Base-by-base conservation (phyloP, 2,329 filamentous ascomycete species). In the Ceratocystis papillata region DNA sequence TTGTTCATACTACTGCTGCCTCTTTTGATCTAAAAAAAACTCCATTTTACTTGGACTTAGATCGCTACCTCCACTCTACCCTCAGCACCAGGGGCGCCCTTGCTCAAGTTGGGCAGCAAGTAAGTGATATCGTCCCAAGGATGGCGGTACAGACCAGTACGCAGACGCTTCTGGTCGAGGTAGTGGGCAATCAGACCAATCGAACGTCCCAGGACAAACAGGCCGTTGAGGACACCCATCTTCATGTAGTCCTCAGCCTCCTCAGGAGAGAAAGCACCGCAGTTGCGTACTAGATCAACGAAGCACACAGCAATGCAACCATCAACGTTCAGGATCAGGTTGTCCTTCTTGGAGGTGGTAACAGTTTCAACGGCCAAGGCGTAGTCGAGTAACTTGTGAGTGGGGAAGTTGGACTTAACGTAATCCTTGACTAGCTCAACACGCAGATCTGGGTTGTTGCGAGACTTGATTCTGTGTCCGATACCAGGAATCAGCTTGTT, bases 401-500 rank as follows among this genome's bases (percentile, higher is more conserved):
- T 92, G 72, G 94, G 91, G 88, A 99, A 99, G 81, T 94, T 90
- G 83, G 92, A 89, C 79, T 92, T 84, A 75, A 96, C 94, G 78
- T 94, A 99, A 80, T 99, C 93, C 85, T 97, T 99, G 75, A 99
- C 94, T 68, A 99, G 88, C 82, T 97, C 93, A 72, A 99, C 94
- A 84, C 94, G 94, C 72, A 99, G 87, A 86, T 99, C 94, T 70
- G 94, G 94, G 87, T 99, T 99, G 85, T 97, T 96, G 74, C 94
- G 89, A 71, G 94, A 99, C 86, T 99, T 99, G 83, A 99, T 90
- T 79, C 92, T 90, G 85, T 99, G 94, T 73, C 94, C 94, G 73
- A 99, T 99, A 83, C 94, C 94, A 70, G 94, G 94, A 73, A 99
- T 97, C 73, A 99, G 91, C 85, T 97, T 99, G 87, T 99, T 99